Base-by-base conservation (phyloP, 1,284 basidiomycete species). In the Leucoagaricus sp. region DNA sequence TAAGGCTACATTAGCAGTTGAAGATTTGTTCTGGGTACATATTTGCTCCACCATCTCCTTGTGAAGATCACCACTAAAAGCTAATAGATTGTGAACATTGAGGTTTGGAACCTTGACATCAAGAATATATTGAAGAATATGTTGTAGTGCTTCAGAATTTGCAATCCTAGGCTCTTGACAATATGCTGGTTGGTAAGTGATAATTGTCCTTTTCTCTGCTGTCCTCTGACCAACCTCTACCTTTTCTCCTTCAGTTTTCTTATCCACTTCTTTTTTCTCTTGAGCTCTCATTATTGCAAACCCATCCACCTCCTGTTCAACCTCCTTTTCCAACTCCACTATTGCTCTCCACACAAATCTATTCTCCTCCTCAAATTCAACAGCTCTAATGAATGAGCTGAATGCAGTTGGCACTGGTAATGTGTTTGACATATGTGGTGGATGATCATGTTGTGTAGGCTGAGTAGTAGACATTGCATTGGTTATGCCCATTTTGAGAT, bases 21-120 rank as follows among this genome's bases (percentile, higher is more conserved):
- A 49, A 23, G 48, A 21, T 7, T 60, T 54, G 17, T 33, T 33
- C 13, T 56, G 53, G 0, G 58, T 64, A 0, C 31, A 17, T 12
- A 47, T 59, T 3, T 63, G 40, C 0, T 66, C 60, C 0, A 63
- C 57, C 6, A 59, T 41, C 2, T 58, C 49, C 12, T 59, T 60
- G 6, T 36, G 17, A 1, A 66, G 44, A 9, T 54, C 64, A 48
- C 53, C 48, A 25, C 64, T 66, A 21, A 65, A 34, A 2, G 60
- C 26, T 0, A 67, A n/a, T 0, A 65, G 33, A 7, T 66, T 59
- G 0, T 49, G 15, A 0, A 67, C 45, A 0, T 46, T 58, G 1
- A 67, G 1, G 2, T 53, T 53, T 0, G 58, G 59, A 0, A 67
- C 25, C 0, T 49, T 15, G 0, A 41, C 45, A 1, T 58, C n/a